phyloP scores from a whole-genome alignment of 495 filamentous ascomycete species.

The Ramalina peruviana region DNA sequence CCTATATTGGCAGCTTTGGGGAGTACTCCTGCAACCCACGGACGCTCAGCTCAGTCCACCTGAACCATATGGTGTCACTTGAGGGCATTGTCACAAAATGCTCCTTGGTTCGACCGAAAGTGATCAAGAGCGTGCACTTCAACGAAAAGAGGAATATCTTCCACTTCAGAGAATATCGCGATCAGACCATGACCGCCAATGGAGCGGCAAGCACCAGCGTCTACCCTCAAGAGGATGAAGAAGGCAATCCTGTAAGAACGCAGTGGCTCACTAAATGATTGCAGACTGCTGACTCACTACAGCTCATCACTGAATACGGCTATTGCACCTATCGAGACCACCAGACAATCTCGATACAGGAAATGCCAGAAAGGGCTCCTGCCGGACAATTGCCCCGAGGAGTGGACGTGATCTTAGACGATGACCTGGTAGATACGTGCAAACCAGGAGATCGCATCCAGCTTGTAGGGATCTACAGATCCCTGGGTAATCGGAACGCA shows the following conservation, averaged over 20 bases:
- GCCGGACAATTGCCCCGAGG: constrained; percentile 91
- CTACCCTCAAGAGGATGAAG: constrained; percentile 89
- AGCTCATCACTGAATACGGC: constrained; percentile 87
- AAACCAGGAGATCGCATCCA: constrained; percentile 96
- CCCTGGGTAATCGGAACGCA: constrained; percentile 86
- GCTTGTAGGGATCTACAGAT: constrained; percentile 84
- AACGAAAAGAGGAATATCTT: constrained; percentile 75
- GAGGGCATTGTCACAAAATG: constrained; percentile 97
- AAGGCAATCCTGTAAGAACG: constrained; percentile 46
- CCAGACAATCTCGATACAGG: constrained; percentile 95
- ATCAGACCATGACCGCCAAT: constrained; percentile 92
- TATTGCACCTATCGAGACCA: constrained; percentile 93
- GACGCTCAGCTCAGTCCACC: constrained; percentile 71
- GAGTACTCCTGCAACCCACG: constrained; percentile 90
- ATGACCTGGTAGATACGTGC: constrained; percentile 86
- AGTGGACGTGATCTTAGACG: constrained; percentile 95
- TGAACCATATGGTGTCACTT: constrained; percentile 93
- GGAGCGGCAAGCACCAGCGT: constrained; percentile 75
- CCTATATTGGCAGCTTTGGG: constrained; percentile 87
- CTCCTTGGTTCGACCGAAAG: constrained; percentile 87
- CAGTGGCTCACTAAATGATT: background rate
- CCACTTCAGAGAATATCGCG: constrained; percentile 70
- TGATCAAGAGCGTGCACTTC: constrained; percentile 95
- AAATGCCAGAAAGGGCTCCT: constrained; percentile 96
- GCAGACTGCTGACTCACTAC: constrained; percentile 8